Evolutionary conservation across 2,329 filamentous ascomycete genomes (phyloP).

Genomic region (Arthroderma sp.): DNA sequence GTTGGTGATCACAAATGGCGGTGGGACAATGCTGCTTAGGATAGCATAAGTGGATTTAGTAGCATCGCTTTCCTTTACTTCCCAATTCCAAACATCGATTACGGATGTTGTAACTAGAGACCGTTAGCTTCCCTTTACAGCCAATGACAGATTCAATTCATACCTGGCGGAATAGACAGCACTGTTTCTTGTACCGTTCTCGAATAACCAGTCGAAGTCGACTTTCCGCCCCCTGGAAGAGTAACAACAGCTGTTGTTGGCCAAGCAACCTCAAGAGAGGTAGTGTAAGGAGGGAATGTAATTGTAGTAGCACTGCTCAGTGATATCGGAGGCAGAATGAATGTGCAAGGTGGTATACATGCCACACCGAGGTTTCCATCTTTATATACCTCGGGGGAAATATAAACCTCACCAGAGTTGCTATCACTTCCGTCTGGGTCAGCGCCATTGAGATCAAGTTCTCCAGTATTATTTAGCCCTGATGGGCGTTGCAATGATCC

Average conservation of each 20-base stretch:
- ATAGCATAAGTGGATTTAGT: not conserved
- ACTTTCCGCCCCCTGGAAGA: constrained; percentile 6
- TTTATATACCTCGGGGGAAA: constrained; percentile 10
- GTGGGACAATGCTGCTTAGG: constrained; percentile 3
- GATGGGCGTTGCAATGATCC: constrained; percentile 4
- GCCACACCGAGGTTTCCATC: constrained; percentile 7
- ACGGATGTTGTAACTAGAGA: constrained; percentile 1
- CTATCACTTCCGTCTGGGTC: constrained; percentile 5
- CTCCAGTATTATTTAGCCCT: not conserved
- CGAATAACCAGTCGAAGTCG: constrained; percentile 5
- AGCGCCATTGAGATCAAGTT: constrained; percentile 4
- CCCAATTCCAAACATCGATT: constrained; percentile 5
- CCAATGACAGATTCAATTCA: not conserved
- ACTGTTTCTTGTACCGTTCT: constrained; percentile 2
- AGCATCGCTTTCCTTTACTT: not conserved
- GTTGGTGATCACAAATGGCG: constrained; percentile 6
- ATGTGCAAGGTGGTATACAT: constrained; percentile 12
- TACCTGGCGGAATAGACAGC: constrained; percentile 3
- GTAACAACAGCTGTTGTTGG: constrained; percentile 5
- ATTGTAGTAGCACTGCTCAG: constrained; percentile 8
- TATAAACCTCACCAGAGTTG: constrained; percentile 10
- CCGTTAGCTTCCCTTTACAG: not conserved
- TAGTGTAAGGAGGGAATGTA: constrained; percentile 10
- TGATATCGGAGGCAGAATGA: constrained; percentile 10
- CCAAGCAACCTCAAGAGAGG: constrained; percentile 11